Percentiles rank a stretch among this genome's conserved stretches.
These are phyloP conservation scores for Drosera capensis DNA, from an alignment of 148 eudicot species.

Conservation along the genomic window DNA sequence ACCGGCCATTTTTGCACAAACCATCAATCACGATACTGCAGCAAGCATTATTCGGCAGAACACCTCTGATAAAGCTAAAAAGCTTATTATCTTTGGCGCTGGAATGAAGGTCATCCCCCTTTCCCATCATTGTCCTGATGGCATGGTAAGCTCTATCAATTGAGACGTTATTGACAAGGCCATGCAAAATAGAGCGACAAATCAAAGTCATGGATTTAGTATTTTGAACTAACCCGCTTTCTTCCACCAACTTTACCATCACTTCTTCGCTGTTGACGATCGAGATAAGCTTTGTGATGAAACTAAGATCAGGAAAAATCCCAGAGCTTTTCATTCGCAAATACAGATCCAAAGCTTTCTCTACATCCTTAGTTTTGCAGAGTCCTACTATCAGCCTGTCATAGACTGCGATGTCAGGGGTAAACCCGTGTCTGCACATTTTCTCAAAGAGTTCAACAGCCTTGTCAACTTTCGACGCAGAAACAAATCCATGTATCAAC, in stretches of 20 bases:
- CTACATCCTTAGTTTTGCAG: slow-evolving; percentile 33
- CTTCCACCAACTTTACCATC: slow-evolving; percentile 34
- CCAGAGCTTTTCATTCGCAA: slow-evolving; percentile 38
- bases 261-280: slow-evolving; percentile 24
- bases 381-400: slow-evolving; percentile 57
- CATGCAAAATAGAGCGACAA: slow-evolving; percentile 37
- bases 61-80: slow-evolving; percentile 14
- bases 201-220: slow-evolving; percentile 15
- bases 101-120: slow-evolving; percentile 17
- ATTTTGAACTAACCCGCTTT: slow-evolving; percentile 14
- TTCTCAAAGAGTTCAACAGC: slow-evolving; percentile 49
- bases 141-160: slow-evolving; percentile 37
- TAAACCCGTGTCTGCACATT: slow-evolving; percentile 39
- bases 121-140: slow-evolving; percentile 23
- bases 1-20: slow-evolving; percentile 34
- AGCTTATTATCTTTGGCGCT: slow-evolving; percentile 17
- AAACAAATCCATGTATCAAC: slow-evolving; percentile 71
- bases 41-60: slow-evolving; percentile 28
- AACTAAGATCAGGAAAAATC: slow-evolving; percentile 38
- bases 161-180: slow-evolving; percentile 29
- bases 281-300: slow-evolving; percentile 35
- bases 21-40: slow-evolving; percentile 40
- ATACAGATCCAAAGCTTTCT: slow-evolving; percentile 36
- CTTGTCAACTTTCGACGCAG: slow-evolving; percentile 38
- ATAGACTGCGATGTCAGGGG: slow-evolving; percentile 38